Evolutionary conservation across 768 basidiomycete species (phyloP).

Genomic region (Lactarius hengduanensis): DNA sequence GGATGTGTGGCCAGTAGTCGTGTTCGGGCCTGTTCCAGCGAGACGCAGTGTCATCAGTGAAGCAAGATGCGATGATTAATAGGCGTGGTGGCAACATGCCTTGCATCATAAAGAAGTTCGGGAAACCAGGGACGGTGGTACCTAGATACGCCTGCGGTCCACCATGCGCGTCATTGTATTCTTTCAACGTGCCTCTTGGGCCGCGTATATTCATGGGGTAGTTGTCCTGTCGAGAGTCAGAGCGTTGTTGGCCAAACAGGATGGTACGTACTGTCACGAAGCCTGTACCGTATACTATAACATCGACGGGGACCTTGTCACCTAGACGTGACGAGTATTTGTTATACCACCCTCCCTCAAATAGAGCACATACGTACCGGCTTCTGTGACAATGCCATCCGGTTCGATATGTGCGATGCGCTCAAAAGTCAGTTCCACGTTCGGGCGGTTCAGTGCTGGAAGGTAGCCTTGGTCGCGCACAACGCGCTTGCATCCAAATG

Average conservation of each 20-base stretch:
- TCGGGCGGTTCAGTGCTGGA: constrained; percentile 46
- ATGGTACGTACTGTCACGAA: constrained; percentile 43
- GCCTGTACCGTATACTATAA: constrained; percentile 56
- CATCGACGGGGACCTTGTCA: constrained; percentile 48
- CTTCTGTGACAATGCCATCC: constrained; percentile 50
- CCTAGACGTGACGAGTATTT: constrained; percentile 31
- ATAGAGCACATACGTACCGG: constrained; percentile 16
- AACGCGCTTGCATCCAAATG: constrained; percentile 60
- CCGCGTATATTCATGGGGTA: constrained; percentile 19
- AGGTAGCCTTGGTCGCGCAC: constrained; percentile 61
- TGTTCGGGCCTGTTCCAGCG: constrained; percentile 42
- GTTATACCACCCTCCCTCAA: background rate
- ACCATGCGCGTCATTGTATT: constrained; percentile 48
- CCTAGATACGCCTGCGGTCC: constrained; percentile 56
- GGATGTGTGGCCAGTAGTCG: constrained; percentile 55
- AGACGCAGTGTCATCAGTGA: background rate
- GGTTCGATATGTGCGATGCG: constrained; percentile 46
- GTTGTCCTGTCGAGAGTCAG: constrained; percentile 14
- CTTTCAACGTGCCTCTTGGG: constrained; percentile 39
- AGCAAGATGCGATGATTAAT: background rate
- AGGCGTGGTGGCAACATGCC: background rate
- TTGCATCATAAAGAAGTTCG: constrained; percentile 26
- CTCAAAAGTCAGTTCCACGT: constrained; percentile 52
- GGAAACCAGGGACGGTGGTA: constrained; percentile 22
- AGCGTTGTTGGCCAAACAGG: constrained; percentile 4